Percentiles rank a stretch among this genome's conserved stretches.
Evolutionary conservation across 495 filamentous ascomycete species (phyloP).

Genomic region (Talaromyces adpressus): DNA sequence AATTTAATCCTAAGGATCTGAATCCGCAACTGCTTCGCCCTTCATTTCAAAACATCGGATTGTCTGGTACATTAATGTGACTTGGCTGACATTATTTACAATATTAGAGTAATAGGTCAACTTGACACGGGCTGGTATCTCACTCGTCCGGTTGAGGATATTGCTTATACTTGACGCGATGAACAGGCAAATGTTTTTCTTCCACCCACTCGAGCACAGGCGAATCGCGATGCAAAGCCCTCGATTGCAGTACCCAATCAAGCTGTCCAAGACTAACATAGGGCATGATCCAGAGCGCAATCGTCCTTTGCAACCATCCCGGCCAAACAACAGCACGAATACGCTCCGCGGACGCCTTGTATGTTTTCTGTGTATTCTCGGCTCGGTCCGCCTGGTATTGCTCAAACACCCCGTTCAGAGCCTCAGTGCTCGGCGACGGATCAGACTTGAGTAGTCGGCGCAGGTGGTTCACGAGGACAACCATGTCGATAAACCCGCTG

Average conservation of each 20-base stretch:
- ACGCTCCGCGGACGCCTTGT: constrained; percentile 1
- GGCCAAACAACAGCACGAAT: not conserved
- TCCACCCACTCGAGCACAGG: constrained; percentile 2
- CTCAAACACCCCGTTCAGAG: not conserved
- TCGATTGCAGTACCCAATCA: not conserved
- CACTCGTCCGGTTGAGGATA: constrained; percentile 1
- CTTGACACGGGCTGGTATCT: not conserved
- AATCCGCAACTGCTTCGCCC: not conserved
- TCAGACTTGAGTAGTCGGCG: constrained; percentile 3
- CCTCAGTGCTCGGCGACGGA: not conserved
- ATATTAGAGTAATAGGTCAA: not conserved
- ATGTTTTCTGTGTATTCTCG: not conserved
- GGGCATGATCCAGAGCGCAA: not conserved
- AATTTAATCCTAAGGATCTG: not conserved
- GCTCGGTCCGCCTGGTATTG: constrained; percentile 1
- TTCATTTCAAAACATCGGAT: not conserved
- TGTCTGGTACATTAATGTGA: not conserved
- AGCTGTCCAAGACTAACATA: not conserved
- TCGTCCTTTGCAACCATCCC: not conserved
- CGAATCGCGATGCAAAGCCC: not conserved
- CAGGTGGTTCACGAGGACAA: constrained; percentile 18
- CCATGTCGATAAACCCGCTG: constrained; percentile 23
- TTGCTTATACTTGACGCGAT: constrained; percentile 1
- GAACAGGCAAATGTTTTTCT: constrained; percentile 1
- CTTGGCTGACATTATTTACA: not conserved